These are phyloP conservation scores for Debaryomyces psychrophilus DNA, from an alignment of 1,139 yeast genomes.

Conservation along the genomic window DNA sequence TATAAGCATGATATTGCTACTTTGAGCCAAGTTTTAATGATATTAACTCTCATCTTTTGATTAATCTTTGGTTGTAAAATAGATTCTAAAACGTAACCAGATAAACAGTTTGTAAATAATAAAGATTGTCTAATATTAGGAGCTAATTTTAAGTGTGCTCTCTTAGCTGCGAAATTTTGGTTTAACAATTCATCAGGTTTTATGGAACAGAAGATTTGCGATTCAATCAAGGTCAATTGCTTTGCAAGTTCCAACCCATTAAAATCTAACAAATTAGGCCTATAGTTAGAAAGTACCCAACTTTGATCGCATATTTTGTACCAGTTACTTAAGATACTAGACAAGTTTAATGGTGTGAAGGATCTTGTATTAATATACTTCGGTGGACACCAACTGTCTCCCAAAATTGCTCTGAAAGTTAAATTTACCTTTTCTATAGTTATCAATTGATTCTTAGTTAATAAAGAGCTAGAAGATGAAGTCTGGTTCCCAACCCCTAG, in stretches of 20 bases:
- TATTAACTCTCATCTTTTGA: constrained; percentile 55
- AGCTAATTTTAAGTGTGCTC: constrained; percentile 63
- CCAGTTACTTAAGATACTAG: constrained; percentile 39
- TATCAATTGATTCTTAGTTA: constrained; percentile 41
- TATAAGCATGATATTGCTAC: constrained; percentile 81
- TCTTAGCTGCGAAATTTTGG: constrained; percentile 69
- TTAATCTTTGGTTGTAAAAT: constrained; percentile 58
- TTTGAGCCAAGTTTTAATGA: constrained; percentile 80
- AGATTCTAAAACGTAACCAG: constrained; percentile 83
- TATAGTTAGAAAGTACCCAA: constrained; percentile 50
- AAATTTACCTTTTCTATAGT: constrained; percentile 50
- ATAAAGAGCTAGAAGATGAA: constrained; percentile 39
- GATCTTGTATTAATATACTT: constrained; percentile 30
- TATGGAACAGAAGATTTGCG: constrained; percentile 66
- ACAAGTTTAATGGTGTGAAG: constrained; percentile 34
- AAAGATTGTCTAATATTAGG: constrained; percentile 76
- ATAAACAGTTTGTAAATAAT: constrained; percentile 74
- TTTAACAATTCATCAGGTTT: constrained; percentile 74
- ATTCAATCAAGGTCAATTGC: constrained; percentile 81
- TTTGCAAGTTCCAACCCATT: constrained; percentile 84
- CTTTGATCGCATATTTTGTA: constrained; percentile 44
- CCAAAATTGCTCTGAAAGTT: constrained; percentile 54
- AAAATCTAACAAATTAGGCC: constrained; percentile 64
- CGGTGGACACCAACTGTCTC: constrained; percentile 51
- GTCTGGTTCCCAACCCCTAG: constrained; percentile 48